A percentile compares a stretch with the other conserved stretches of the same genome.
phyloP scores from a whole-genome alignment of 495 filamentous ascomycete genomes.

The Trichodelitschia bisporula region DNA sequence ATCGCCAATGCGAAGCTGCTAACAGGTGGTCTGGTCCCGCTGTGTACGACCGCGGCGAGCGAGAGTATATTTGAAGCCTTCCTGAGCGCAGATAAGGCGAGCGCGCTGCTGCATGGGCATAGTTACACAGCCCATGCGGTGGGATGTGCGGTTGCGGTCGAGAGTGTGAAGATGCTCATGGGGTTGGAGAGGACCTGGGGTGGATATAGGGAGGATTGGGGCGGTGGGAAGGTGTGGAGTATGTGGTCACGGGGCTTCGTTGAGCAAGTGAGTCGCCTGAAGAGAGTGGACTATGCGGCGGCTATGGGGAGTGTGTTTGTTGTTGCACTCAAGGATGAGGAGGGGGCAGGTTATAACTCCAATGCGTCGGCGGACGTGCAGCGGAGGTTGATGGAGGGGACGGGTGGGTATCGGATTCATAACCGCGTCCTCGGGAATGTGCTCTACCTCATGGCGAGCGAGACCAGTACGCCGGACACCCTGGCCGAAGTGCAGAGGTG shows the following conservation, averaged over 20 bases:
- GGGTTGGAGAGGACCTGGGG: constrained; percentile 29
- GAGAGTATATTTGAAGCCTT: constrained; percentile 49
- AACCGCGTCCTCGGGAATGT: constrained; percentile 53
- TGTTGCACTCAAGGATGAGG: constrained; percentile 28
- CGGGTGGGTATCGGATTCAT: constrained; percentile 22
- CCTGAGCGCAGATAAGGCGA: constrained; percentile 35
- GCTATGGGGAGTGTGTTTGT: constrained; percentile 47
- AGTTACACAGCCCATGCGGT: constrained; percentile 62
- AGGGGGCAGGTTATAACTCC: constrained; percentile 27
- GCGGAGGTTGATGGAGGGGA: constrained; percentile 19
- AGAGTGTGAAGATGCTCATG: constrained; percentile 28
- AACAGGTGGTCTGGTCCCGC: constrained; percentile 52
- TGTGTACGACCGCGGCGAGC: constrained; percentile 44
- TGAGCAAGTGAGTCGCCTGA: constrained; percentile 23
- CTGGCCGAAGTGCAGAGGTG: constrained; percentile 21
- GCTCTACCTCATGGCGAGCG: constrained; percentile 51
- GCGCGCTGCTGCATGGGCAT: constrained; percentile 55
- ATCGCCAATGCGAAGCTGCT: constrained; percentile 56
- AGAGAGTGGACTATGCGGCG: constrained; percentile 34
- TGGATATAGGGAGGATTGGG: constrained; percentile 21
- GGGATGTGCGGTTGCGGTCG: constrained; percentile 44
- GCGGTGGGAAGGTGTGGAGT: constrained; percentile 31
- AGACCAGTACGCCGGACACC: constrained; percentile 27
- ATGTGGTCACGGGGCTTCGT: constrained; percentile 37
- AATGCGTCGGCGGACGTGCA: constrained; percentile 36